A percentile compares a stretch with the other conserved stretches of the same genome.
These are phyloP conservation scores for Podospora didyma DNA, from an alignment of 495 filamentous ascomycete genomes.

Conservation along the genomic window DNA sequence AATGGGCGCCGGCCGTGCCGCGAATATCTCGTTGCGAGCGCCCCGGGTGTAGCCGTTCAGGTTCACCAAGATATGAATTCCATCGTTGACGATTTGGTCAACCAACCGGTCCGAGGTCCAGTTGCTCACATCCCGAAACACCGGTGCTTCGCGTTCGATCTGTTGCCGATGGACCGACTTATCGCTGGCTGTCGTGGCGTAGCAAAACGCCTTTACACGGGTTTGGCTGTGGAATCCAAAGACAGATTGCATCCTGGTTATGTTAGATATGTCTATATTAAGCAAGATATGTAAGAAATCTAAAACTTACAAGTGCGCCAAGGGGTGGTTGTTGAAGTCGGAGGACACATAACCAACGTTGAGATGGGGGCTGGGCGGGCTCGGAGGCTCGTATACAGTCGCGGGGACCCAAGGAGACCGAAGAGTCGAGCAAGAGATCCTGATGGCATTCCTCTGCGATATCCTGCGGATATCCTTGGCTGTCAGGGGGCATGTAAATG, in stretches of 20 bases:
- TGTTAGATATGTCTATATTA: not conserved
- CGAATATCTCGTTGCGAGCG: conserved; percentile 96
- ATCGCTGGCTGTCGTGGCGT: conserved; percentile 93
- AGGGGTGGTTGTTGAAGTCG: conserved; percentile 98
- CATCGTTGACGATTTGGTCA: conserved; percentile 86
- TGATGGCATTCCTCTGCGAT: conserved; percentile 88
- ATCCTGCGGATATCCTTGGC: conserved; percentile 94
- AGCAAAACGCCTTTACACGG: conserved; percentile 83
- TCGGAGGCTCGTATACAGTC: conserved; percentile 77
- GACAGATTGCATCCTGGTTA: conserved; percentile 84
- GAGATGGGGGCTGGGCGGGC: conserved; percentile 76
- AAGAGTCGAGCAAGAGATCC: conserved; percentile 87
- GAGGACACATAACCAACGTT: conserved; percentile 96
- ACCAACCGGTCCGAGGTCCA: conserved; percentile 86
- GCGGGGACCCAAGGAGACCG: conserved; percentile 79
- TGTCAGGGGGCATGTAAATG: conserved; percentile 91
- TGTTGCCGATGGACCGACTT: conserved; percentile 87
- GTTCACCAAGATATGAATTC: conserved; percentile 94
- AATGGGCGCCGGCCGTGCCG: conserved; percentile 88
- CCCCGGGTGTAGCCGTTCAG: conserved; percentile 96
- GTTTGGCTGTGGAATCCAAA: conserved; percentile 82
- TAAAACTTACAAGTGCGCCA: conserved; percentile 69
- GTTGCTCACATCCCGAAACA: conserved; percentile 81
- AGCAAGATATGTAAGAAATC: not conserved
- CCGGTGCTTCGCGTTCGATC: conserved; percentile 90